These are phyloP conservation scores for Xylaria polymorpha DNA, from an alignment of 2,329 filamentous ascomycete species.

Conservation along the genomic window DNA sequence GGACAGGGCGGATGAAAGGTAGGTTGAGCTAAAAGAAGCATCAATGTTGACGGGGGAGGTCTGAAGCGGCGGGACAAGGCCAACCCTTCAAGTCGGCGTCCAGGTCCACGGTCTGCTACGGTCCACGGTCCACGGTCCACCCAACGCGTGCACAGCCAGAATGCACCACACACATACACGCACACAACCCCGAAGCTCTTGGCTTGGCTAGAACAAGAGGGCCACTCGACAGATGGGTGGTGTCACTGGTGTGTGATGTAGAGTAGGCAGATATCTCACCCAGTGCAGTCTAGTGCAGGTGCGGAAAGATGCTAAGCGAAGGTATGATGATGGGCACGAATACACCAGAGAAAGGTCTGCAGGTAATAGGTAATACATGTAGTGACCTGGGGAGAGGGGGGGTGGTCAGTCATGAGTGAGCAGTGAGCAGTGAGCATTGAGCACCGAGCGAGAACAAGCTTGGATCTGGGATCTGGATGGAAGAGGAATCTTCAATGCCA, in stretches of 20 bases:
- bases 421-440: conserved; percentile 18
- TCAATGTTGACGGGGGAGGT: conserved; percentile 47
- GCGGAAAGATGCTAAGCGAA: conserved; percentile 9
- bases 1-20: conserved; percentile 37
- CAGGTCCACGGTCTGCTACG: conserved; percentile 45
- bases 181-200: conserved; percentile 9
- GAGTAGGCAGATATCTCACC: conserved; percentile 1
- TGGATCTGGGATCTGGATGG: conserved; percentile 25
- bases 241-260: background rate
- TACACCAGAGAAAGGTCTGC: conserved; percentile 18
- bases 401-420: conserved; percentile 9
- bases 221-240: conserved; percentile 6
- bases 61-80: conserved; percentile 49
- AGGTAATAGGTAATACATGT: conserved; percentile 16
- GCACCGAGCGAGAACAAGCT: conserved; percentile 19
- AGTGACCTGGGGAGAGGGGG: background rate
- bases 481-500: conserved; percentile 35
- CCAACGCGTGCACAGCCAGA: conserved; percentile 37
- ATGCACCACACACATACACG: conserved; percentile 13
- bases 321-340: conserved; percentile 13
- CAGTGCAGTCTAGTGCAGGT: conserved; percentile 4
- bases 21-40: conserved; percentile 48
- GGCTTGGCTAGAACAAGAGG: conserved; percentile 9
- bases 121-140: conserved; percentile 25
- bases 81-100: conserved; percentile 48